Conservation (phyloP, 345 rosid genomes). For the Syzygium jambos region DNA sequence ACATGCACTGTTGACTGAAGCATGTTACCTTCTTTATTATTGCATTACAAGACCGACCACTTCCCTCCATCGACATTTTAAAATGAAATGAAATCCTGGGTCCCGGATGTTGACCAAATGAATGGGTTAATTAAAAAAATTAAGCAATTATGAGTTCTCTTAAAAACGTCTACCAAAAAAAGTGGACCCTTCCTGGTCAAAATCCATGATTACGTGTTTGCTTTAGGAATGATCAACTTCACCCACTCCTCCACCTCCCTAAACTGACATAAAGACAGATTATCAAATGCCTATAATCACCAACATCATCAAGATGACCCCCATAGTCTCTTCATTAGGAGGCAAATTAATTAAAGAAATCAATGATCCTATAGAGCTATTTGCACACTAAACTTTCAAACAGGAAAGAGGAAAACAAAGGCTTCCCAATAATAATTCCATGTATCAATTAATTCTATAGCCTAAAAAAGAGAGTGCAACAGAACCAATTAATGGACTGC, state of each 20-base stretch:
- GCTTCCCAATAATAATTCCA: background rate
- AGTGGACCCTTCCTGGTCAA: conserved; percentile 19
- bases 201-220: conserved; percentile 31
- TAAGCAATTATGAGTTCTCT: conserved; percentile 10
- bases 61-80: conserved; percentile 36
- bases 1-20: background rate
- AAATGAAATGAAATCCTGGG: conserved; percentile 11
- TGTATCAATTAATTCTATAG: background rate
- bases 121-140: background rate
- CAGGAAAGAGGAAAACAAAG: background rate
- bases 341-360: background rate
- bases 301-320: background rate
- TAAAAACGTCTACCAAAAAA: conserved; percentile 17
- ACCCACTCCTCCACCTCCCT: conserved; percentile 22
- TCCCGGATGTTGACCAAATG: conserved; percentile 44
- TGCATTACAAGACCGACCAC: conserved; percentile 37
- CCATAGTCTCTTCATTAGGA: background rate
- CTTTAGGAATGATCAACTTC: conserved; percentile 20
- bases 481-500: background rate
- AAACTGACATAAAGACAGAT: conserved; percentile 27
- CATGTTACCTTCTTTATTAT: conserved; percentile 44
- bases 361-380: background rate
- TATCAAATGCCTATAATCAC: background rate
- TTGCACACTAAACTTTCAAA: background rate
- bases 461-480: background rate